phyloP scores from a whole-genome alignment of 2,329 filamentous ascomycete species.

The Karstenula rhodostoma region DNA sequence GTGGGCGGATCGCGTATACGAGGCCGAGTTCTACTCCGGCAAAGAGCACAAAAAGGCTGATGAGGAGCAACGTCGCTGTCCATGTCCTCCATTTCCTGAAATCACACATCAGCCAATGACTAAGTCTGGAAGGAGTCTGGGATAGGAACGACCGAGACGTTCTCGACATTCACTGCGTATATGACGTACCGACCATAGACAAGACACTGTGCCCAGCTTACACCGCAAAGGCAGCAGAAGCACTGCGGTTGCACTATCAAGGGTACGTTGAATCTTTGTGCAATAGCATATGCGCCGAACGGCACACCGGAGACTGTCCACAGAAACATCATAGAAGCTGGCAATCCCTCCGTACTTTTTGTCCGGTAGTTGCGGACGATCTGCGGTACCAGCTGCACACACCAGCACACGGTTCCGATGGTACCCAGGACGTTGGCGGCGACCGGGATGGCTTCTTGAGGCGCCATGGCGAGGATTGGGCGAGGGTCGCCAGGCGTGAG shows the following conservation, averaged over 20 bases:
- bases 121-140: neutral
- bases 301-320: constrained; percentile 73
- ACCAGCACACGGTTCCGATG: constrained; percentile 61
- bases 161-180: neutral
- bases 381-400: constrained; percentile 52
- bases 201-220: constrained; percentile 59
- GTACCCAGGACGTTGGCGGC: constrained; percentile 67
- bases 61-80: constrained; percentile 30
- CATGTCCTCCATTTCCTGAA: constrained; percentile 51
- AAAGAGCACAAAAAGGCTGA: constrained; percentile 49
- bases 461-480: constrained; percentile 25
- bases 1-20: constrained; percentile 62
- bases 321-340: constrained; percentile 74
- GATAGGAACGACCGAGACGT: neutral
- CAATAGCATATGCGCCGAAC: constrained; percentile 67
- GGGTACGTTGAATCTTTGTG: constrained; percentile 55
- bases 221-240: constrained; percentile 55
- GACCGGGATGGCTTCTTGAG: constrained; percentile 50
- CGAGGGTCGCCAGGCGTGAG: neutral
- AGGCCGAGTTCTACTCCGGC: constrained; percentile 62
- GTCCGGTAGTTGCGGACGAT: constrained; percentile 72
- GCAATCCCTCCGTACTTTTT: constrained; percentile 70
- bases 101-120: neutral
- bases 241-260: constrained; percentile 58
- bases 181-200: constrained; percentile 54